Percentiles rank a stretch among this genome's conserved stretches.
Conservation (phyloP, 2,329 filamentous ascomycete genomes). For the Ophiostoma quercus region DNA sequence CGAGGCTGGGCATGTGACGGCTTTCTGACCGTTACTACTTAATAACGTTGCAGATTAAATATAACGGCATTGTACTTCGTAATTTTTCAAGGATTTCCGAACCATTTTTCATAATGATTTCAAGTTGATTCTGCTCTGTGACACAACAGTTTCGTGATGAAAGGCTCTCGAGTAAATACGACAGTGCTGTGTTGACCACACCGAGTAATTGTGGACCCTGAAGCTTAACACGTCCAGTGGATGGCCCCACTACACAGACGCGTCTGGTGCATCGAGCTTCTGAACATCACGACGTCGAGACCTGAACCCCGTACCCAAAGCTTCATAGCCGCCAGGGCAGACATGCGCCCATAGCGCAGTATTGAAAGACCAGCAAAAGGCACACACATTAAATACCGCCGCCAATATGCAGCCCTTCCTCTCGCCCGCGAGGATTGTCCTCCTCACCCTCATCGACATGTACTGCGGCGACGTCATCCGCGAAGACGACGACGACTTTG, state of each 20-base stretch:
- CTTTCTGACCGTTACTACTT: no score
- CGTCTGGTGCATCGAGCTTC: conserved; percentile 3
- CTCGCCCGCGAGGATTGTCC: conserved; percentile 58
- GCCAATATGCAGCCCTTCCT: conserved; percentile 25
- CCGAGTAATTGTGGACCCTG: not conserved
- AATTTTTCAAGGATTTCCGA: no score
- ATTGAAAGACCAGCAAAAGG: not conserved
- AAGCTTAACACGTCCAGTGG: not conserved
- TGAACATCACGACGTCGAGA: not conserved
- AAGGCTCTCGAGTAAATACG: not conserved
- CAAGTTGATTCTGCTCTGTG: no score
- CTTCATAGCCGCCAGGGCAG: not conserved
- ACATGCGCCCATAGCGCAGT: not conserved
- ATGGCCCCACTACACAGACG: not conserved
- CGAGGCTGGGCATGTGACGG: no score
- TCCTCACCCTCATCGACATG: conserved; percentile 73
- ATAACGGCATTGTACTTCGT: no score
- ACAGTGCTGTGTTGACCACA: not conserved
- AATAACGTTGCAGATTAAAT: no score
- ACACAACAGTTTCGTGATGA: no score
- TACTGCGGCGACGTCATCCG: conserved; percentile 63
- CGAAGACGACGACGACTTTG: conserved; percentile 38
- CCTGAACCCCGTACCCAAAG: not conserved
- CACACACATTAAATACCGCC: not conserved
- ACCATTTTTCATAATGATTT: no score